phyloP scores from a whole-genome alignment of 192 early-diverging fungal species.

The Lunasporangiospora selenospora region DNA sequence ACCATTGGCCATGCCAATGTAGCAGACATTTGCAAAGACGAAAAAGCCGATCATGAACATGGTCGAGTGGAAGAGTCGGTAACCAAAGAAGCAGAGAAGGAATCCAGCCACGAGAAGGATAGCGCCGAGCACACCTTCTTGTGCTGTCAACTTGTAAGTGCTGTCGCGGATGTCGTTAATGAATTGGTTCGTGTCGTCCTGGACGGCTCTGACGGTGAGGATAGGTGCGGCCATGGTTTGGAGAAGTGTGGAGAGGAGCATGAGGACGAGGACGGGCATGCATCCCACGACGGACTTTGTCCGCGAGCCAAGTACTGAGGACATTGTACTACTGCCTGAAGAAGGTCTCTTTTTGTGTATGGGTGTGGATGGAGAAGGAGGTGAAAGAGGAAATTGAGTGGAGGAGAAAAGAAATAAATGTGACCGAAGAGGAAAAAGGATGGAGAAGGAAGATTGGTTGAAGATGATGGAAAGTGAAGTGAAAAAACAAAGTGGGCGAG shows the following conservation, averaged over 20 bases:
- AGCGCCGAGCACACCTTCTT: slow-evolving; percentile 41
- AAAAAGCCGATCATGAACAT: slow-evolving; percentile 48
- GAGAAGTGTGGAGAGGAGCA: slow-evolving; percentile 8
- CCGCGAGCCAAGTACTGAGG: neutral
- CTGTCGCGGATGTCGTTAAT: neutral
- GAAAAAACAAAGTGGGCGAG: too few relatives aligned
- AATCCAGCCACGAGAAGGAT: slow-evolving; percentile 37
- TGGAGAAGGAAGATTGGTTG: neutral
- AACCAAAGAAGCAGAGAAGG: slow-evolving; percentile 35
- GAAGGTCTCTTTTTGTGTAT: neutral
- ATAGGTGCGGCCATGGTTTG: neutral
- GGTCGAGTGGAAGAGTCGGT: slow-evolving; percentile 21
- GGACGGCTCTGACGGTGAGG: neutral
- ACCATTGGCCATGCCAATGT: slow-evolving; percentile 51
- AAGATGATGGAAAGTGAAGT: neutral
- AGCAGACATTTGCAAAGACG: slow-evolving; percentile 44
- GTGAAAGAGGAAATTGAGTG: neutral
- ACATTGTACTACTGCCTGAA: too few relatives aligned
- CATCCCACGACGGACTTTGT: slow-evolving; percentile 3
- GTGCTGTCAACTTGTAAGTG: slow-evolving; percentile 42
- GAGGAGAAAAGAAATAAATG: neutral
- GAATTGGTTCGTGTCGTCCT: neutral
- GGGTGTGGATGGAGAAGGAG: neutral
- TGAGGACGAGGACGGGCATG: slow-evolving; percentile 4
- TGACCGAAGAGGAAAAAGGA: neutral